Base-by-base conservation (phyloP, 192 early-diverging fungal species). In the Pilaira anomala region DNA sequence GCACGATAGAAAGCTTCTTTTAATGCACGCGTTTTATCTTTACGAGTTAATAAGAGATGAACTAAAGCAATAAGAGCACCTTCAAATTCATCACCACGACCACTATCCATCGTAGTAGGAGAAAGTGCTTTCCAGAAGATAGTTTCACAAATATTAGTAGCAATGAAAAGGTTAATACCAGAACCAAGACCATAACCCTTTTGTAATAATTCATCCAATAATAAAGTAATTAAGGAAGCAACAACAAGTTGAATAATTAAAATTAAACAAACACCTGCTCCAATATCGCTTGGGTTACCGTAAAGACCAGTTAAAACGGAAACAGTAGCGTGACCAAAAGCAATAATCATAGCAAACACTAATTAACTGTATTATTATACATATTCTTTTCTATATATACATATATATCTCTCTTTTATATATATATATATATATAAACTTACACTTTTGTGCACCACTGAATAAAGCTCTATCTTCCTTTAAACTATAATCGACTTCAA, bases 121-220 rank as follows among this genome's bases (percentile, higher is more conserved):
- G 88, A 91, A 67, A 99, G 87, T 11, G 98, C 96, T 80, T 97
- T 94, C 98, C 98, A 99, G 76, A 99, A 84, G 69, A 99, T 98
- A 66, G 87, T 95, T 79, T 99, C 98, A 79, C 98, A 99, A 74
- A 99, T 95, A 76, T 99, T 99, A 68, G 98, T 99, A 48, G 98
- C 96, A 79, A 99, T 99, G 75, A 99, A 99, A 71, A 99, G 83
- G 52, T 92, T 93, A 75, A 99, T 98, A 62, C 98, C 98, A 29
- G 98, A 99, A 29, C 98, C 98, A 50, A 99, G 84, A 74, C 98
- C 98, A 71, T 99, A 99, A 6, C 98, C 98, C 85, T 99, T 99
- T 79, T 99, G 98, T 72, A 99, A 85, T 70, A 99, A 86, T 82
- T 99, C 98, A 75, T 99, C 98, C 66, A 99, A 83, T 22, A 99